Percentiles rank a stretch among this genome's conserved stretches.
These are phyloP conservation scores for Aspergillus terreus DNA, from an alignment of 2,329 filamentous ascomycete genomes.

Conservation along the genomic window DNA sequence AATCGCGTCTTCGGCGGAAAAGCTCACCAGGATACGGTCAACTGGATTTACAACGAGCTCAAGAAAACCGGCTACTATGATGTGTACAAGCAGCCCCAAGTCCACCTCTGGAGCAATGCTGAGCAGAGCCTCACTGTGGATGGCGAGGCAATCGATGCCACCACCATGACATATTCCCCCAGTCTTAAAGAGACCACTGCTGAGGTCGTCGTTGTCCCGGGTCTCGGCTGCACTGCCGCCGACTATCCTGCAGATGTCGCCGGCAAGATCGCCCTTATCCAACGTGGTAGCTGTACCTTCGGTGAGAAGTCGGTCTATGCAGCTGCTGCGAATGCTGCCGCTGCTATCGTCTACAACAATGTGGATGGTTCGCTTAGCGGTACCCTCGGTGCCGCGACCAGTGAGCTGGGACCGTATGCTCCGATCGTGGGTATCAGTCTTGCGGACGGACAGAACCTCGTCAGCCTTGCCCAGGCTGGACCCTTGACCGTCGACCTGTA, in stretches of 20 bases:
- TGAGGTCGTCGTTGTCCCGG: constrained; percentile 55
- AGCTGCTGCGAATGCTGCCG: constrained; percentile 65
- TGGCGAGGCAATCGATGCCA: constrained; percentile 49
- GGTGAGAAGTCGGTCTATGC: constrained; percentile 67
- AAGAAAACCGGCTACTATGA: constrained; percentile 36
- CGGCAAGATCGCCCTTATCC: constrained; percentile 67
- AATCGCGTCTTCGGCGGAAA: constrained; percentile 28
- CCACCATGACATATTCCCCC: constrained; percentile 64
- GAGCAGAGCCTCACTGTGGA: constrained; percentile 57
- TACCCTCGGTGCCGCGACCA: constrained; percentile 60
- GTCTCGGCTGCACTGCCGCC: constrained; percentile 59
- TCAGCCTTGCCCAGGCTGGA: constrained; percentile 50
- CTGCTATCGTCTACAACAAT: constrained; percentile 72
- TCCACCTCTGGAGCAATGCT: constrained; percentile 57
- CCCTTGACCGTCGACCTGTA: constrained; percentile 34
- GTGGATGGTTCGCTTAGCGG: constrained; percentile 60
- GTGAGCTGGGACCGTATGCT: constrained; percentile 38
- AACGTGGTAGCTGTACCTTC: constrained; percentile 68
- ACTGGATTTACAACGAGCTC: constrained; percentile 59
- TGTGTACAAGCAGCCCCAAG: constrained; percentile 55
- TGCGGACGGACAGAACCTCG: constrained; percentile 55
- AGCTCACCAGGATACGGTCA: constrained; percentile 63
- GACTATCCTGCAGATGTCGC: constrained; percentile 59
- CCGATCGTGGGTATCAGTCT: constrained; percentile 65
- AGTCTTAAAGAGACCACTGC: constrained; percentile 22